Conservation (phyloP, 2,329 filamentous ascomycete species). For the Pseudogymnoascus sp. region DNA sequence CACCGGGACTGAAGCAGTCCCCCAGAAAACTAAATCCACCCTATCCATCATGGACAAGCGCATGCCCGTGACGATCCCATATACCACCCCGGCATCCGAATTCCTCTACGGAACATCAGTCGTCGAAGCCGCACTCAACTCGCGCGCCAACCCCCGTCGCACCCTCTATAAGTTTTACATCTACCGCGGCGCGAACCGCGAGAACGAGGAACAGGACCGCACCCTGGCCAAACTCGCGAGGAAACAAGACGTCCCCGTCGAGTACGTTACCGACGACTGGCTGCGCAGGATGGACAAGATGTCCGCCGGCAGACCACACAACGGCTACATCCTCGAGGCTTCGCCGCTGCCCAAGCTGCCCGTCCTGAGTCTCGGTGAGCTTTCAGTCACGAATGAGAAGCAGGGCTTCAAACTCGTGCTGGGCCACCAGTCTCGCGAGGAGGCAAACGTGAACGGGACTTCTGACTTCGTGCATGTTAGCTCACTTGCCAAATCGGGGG, state of each 20-base stretch:
- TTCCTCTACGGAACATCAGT: slow-evolving; percentile 83
- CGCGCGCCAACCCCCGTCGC: slow-evolving; percentile 47
- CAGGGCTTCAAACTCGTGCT: slow-evolving; percentile 54
- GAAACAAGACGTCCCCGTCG: slow-evolving; percentile 47
- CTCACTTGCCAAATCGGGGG: slow-evolving; percentile 16
- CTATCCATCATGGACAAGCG: slow-evolving; percentile 19
- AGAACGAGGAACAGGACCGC: slow-evolving; percentile 41
- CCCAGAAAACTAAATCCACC: neutral
- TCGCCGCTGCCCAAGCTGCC: slow-evolving; percentile 73
- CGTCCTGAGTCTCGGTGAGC: slow-evolving; percentile 47
- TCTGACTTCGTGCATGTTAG: slow-evolving; percentile 41
- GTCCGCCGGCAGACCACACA: slow-evolving; percentile 77
- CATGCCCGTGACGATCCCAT: slow-evolving; percentile 45
- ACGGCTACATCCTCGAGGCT: slow-evolving; percentile 80
- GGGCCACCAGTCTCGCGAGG: slow-evolving; percentile 66
- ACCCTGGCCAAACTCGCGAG: slow-evolving; percentile 43
- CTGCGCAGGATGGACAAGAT: slow-evolving; percentile 74
- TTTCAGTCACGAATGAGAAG: slow-evolving; percentile 24
- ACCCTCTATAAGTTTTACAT: slow-evolving; percentile 82
- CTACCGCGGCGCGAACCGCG: slow-evolving; percentile 52
- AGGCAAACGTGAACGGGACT: slow-evolving; percentile 65
- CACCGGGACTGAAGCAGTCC: neutral
- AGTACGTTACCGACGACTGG: slow-evolving; percentile 53
- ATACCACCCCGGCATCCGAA: slow-evolving; percentile 81
- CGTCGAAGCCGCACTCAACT: slow-evolving; percentile 71